A percentile compares a stretch with the other conserved stretches of the same genome.
Evolutionary conservation across 225 moss, liverwort and hornwort genomes (phyloP).

Genomic region (Polytrichum formosum): DNA sequence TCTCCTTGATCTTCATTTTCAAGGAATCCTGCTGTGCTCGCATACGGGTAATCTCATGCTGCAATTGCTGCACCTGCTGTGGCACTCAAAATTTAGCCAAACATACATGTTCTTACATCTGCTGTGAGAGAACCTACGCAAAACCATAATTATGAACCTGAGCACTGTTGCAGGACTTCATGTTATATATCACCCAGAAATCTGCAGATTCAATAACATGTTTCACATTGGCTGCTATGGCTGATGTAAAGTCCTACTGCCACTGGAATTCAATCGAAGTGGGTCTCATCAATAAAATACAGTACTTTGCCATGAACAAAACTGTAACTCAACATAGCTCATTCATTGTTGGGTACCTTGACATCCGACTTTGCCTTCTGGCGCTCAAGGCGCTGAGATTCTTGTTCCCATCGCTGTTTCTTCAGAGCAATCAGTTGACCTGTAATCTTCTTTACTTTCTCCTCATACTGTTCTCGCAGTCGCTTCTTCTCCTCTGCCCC

Average conservation of each 20-base stretch:
- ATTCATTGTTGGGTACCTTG: constrained; percentile 34
- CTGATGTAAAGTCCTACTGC: too few relatives aligned
- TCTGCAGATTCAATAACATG: too few relatives aligned
- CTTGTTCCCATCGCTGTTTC: constrained; percentile 84
- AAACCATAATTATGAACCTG: background rate
- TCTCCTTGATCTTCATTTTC: constrained; percentile 71
- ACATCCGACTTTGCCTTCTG: constrained; percentile 82
- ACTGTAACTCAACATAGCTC: too few relatives aligned
- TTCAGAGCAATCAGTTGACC: constrained; percentile 70
- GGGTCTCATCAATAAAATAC: too few relatives aligned
- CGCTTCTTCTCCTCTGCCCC: constrained; percentile 69
- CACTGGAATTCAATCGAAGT: too few relatives aligned
- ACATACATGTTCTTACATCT: background rate
- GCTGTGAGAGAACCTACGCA: background rate
- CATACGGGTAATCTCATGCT: constrained; percentile 76
- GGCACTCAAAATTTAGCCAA: background rate
- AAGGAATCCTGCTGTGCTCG: constrained; percentile 69
- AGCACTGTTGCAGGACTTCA: background rate
- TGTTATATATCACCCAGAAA: too few relatives aligned
- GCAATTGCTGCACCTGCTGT: constrained; percentile 64
- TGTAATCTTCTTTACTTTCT: constrained; percentile 80
- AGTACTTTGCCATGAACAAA: too few relatives aligned
- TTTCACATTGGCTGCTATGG: too few relatives aligned
- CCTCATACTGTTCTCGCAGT: constrained; percentile 73
- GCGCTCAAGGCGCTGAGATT: constrained; percentile 71